phyloP scores from a whole-genome alignment of 1,139 yeast species.

The Hemisphaericaspora lyxosophila region DNA sequence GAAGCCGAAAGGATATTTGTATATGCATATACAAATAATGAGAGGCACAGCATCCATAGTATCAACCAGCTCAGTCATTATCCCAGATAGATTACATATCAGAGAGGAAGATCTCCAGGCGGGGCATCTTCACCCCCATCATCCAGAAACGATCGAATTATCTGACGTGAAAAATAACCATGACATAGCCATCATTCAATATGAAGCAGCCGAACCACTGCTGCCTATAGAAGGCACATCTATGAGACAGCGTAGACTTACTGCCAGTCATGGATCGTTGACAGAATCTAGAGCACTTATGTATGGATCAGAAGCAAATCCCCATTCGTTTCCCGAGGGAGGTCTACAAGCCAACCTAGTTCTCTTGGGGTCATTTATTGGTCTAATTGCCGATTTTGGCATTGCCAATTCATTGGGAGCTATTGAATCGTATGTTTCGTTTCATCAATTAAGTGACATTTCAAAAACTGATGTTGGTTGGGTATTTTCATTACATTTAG shows the following conservation, averaged over 20 bases:
- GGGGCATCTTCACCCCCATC: neutral
- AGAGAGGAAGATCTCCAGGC: too few species aligned
- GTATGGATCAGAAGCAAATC: slow-evolving; percentile 26
- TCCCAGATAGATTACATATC: neutral
- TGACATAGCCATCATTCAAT: neutral
- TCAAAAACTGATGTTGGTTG: slow-evolving; percentile 54
- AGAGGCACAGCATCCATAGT: neutral
- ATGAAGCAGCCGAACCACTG: neutral
- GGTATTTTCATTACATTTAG: slow-evolving; percentile 60
- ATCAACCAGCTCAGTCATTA: neutral
- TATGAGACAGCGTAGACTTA: neutral
- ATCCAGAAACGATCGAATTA: neutral
- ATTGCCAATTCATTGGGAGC: slow-evolving; percentile 60
- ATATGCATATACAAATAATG: too few species aligned
- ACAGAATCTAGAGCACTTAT: slow-evolving; percentile 16
- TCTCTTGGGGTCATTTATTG: slow-evolving; percentile 61
- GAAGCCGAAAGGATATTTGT: too few species aligned
- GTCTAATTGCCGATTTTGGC: slow-evolving; percentile 63
- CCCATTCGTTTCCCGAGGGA: slow-evolving; percentile 58
- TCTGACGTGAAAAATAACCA: neutral
- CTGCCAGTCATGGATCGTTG: neutral
- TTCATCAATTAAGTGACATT: slow-evolving; percentile 46
- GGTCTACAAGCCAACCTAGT: slow-evolving; percentile 58
- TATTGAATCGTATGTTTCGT: slow-evolving; percentile 55
- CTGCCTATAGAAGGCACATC: neutral